Conservation (phyloP, 1,284 basidiomycete species). For the Amylostereum areolatum region DNA sequence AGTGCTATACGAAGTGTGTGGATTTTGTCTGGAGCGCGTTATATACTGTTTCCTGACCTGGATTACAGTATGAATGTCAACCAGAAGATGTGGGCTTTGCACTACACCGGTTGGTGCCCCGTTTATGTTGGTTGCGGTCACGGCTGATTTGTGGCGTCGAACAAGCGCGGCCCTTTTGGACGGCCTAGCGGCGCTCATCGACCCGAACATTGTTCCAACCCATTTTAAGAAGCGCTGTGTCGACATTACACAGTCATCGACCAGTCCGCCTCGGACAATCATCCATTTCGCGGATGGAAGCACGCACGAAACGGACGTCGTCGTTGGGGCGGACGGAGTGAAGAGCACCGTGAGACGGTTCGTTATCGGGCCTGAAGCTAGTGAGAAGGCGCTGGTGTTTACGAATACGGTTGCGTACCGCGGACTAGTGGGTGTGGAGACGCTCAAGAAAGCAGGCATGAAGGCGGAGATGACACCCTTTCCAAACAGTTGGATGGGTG, state of each 20-base stretch:
- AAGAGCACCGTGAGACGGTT: slow-evolving; percentile 32
- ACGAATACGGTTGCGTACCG: slow-evolving; percentile 39
- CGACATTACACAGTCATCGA: slow-evolving; percentile 18
- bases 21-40: background rate
- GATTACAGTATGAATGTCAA: slow-evolving; percentile 28
- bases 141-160: background rate
- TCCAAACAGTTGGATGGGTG: slow-evolving; percentile 36
- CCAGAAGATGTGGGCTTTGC: slow-evolving; percentile 26
- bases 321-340: slow-evolving; percentile 47
- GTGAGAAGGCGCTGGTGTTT: slow-evolving; percentile 25
- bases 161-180: slow-evolving; percentile 41
- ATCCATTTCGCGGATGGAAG: slow-evolving; percentile 41
- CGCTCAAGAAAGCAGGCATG: slow-evolving; percentile 29
- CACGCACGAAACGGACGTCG: slow-evolving; percentile 35
- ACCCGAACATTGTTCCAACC: slow-evolving; percentile 24
- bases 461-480: slow-evolving; percentile 29
- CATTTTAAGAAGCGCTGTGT: slow-evolving; percentile 45
- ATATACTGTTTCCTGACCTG: background rate
- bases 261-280: slow-evolving; percentile 19
- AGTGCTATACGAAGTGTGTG: slow-evolving; percentile 35
- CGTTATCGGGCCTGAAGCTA: slow-evolving; percentile 23
- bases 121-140: background rate
- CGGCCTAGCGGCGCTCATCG: slow-evolving; percentile 34
- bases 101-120: slow-evolving; percentile 8
- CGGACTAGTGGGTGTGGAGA: slow-evolving; percentile 30